Base-by-base conservation (phyloP, 176 grass and related monocot genomes). In the Ampelocalamus luodianensis region DNA sequence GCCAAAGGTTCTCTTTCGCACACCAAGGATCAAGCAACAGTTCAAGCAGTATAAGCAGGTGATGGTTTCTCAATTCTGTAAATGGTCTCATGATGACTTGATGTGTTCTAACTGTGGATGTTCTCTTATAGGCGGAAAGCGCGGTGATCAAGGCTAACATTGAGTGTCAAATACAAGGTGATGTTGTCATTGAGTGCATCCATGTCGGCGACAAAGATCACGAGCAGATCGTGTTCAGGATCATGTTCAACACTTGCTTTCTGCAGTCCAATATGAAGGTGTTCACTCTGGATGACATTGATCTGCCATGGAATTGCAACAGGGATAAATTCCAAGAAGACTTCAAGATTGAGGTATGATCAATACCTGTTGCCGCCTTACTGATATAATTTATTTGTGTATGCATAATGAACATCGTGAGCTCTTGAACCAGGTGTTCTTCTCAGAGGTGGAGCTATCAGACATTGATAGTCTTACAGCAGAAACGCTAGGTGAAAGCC, bases 201-300 rank as follows among this genome's bases (percentile, higher is more conserved):
- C 91, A 93, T 69, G 10, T 90, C 5, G 59, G 46, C 5, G 34
- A 83, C 0, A 36, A 76, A 46, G 83, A 44, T 6, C 26, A 23
- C 4, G 85, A 80, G 65, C 72, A 85, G 23, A 71, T 72, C 36
- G 86, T 90, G 91, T 90, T 90, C 71, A 88, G 91, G 48, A 23
- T 90, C 73, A 93, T 93, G 91, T 80, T 93, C 65, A 90, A 90
- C 78, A 93, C 88, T 27, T 79, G 81, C 43, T 93, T 93, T 86
- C 38, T 90, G 43, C 58, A 72, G 67, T 93, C 88, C 48, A 90
- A 90, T 67, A 83, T 90, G 77, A 17, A 80, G 24, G 65, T 55
- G 20, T 80, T 93, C 54, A 88, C 71, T 17, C 60, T 79, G 37
- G 91, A 93, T 23, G 88, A 93, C 29, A 74, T 90, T 71, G 91